Conservation (phyloP, 257 asterid species). For the Solanum clarkiae region DNA sequence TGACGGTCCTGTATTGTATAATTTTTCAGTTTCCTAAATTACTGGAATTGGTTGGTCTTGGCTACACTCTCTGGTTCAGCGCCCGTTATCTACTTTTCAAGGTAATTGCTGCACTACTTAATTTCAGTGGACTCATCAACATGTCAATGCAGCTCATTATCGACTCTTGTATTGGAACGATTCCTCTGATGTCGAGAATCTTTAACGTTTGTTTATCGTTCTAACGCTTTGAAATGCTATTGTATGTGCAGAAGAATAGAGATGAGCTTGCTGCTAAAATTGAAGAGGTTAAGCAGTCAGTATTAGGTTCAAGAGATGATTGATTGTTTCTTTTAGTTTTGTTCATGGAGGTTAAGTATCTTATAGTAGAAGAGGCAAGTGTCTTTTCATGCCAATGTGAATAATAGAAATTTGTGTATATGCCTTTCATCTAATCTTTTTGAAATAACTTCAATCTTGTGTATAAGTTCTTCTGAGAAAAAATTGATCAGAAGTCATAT, state of each 20-base stretch:
- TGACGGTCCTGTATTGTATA: neutral
- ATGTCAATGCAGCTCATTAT: neutral
- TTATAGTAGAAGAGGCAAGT: neutral
- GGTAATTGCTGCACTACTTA: slow-evolving; percentile 18
- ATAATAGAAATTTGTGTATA: neutral
- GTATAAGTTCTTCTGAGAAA: too few relatives aligned
- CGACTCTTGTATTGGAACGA: neutral
- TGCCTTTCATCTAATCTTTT: neutral
- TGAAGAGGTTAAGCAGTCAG: slow-evolving; percentile 54
- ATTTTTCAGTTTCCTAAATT: slow-evolving; percentile 49
- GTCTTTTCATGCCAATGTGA: neutral
- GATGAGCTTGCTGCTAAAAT: slow-evolving; percentile 47
- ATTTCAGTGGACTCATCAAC: neutral
- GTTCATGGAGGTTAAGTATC: neutral
- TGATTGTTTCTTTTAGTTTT: neutral
- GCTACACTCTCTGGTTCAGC: slow-evolving; percentile 70
- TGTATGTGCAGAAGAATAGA: slow-evolving; percentile 49
- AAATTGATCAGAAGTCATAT: too few relatives aligned
- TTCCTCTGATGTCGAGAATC: neutral
- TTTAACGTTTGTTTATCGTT: neutral
- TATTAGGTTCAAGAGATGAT: slow-evolving; percentile 35
- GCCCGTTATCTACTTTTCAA: slow-evolving; percentile 62
- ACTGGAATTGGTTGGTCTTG: slow-evolving; percentile 69
- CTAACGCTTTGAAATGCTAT: neutral
- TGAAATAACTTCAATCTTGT: too few relatives aligned